Conservation (phyloP, 768 basidiomycete genomes). For the Xerocomellus dryophilus region DNA sequence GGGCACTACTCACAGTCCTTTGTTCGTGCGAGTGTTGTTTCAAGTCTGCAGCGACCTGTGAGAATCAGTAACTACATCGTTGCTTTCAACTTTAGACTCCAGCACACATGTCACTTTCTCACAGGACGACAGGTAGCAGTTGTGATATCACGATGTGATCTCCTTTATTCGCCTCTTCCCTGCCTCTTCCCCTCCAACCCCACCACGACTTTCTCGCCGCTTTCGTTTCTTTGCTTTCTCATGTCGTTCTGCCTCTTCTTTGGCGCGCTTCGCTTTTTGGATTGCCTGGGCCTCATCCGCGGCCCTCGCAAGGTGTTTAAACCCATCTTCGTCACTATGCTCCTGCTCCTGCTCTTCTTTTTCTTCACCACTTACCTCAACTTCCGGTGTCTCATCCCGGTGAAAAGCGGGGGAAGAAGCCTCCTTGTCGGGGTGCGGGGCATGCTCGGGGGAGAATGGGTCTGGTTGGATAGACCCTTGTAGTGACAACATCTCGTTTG, state of each 20-base stretch:
- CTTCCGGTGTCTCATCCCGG: constrained; percentile 18
- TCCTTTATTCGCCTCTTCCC: constrained; percentile 16
- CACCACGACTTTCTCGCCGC: constrained; percentile 21
- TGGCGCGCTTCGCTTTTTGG: constrained; percentile 21
- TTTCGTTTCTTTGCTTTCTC: constrained; percentile 33
- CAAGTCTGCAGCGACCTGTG: background rate
- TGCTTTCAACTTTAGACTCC: background rate
- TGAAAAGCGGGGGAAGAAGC: background rate
- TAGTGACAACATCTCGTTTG: constrained; percentile 91
- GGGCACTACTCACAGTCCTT: no score
- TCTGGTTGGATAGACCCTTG: constrained; percentile 78
- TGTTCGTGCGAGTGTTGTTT: constrained; percentile 4
- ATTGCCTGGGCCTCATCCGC: constrained; percentile 30
- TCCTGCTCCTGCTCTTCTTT: constrained; percentile 12
- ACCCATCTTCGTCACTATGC: constrained; percentile 32
- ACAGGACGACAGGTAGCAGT: constrained; percentile 1
- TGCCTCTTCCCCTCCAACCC: constrained; percentile 7
- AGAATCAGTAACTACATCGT: background rate
- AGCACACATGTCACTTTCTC: background rate
- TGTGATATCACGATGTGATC: constrained; percentile 3
- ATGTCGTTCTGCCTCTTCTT: constrained; percentile 28
- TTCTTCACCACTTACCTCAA: constrained; percentile 10
- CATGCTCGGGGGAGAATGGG: constrained; percentile 66
- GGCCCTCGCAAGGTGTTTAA: constrained; percentile 30
- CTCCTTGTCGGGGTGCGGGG: constrained; percentile 29